These are phyloP conservation scores for Saksenaea oblongispora DNA, from an alignment of 371 early-diverging fungal species.

Conservation along the genomic window DNA sequence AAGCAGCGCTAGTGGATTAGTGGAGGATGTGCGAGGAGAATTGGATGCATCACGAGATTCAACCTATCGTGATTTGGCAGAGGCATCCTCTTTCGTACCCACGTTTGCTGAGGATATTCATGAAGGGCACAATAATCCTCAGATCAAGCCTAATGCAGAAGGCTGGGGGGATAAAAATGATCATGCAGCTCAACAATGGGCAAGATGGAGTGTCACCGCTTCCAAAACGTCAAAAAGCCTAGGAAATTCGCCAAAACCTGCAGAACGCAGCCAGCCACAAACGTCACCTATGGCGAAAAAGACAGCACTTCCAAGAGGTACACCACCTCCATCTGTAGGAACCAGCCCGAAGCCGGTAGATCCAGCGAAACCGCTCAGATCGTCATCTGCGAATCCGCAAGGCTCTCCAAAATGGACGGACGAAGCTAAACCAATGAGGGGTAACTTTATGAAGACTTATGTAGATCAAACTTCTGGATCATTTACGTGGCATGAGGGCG, in stretches of 20 bases:
- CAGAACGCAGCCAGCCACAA: no score
- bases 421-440: neutral
- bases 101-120: slow-evolving; percentile 16
- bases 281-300: no score
- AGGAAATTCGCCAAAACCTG: no score
- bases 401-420: neutral
- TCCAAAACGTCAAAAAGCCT: no score
- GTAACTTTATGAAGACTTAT: neutral
- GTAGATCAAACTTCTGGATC: slow-evolving; percentile 13
- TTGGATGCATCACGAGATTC: neutral
- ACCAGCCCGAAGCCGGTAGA: neutral
- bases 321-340: no score
- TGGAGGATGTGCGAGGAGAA: neutral
- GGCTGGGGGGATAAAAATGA: neutral
- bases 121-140: neutral
- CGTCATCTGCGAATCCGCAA: neutral
- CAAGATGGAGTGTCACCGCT: no score
- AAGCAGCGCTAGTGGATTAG: no score
- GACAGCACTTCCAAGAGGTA: no score
- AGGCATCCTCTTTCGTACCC: neutral
- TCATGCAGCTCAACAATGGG: neutral
- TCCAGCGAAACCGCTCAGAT: neutral
- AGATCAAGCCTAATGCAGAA: neutral
- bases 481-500: slow-evolving; percentile 15
- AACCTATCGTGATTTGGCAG: neutral